phyloP scores from a whole-genome alignment of 352 stramenopile species.

The Phytophthora citrophthora region DNA sequence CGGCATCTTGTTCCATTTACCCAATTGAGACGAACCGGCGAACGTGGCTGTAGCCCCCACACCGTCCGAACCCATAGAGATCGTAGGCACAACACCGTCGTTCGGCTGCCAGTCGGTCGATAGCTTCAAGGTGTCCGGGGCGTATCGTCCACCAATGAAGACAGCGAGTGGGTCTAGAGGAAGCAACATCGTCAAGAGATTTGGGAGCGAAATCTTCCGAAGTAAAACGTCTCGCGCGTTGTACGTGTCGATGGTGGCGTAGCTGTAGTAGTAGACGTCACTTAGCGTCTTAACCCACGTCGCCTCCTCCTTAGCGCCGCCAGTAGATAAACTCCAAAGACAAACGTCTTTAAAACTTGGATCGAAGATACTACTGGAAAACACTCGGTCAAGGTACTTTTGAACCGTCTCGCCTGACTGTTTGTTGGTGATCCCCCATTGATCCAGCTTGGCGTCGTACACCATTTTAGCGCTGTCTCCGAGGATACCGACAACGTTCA shows the following conservation, averaged over 20 bases:
- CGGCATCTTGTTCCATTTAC: conserved; percentile 63
- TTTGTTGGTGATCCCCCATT: conserved; percentile 49
- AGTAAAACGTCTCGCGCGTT: conserved; percentile 36
- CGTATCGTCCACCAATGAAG: conserved; percentile 50
- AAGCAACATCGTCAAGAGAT: conserved; percentile 57
- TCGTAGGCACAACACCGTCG: conserved; percentile 53
- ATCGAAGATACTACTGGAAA: conserved; percentile 44
- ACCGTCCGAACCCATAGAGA: conserved; percentile 50
- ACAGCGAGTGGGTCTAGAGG: conserved; percentile 36
- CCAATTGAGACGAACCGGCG: conserved; percentile 35
- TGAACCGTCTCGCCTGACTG: conserved; percentile 31
- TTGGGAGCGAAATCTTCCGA: conserved; percentile 48
- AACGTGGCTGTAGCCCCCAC: conserved; percentile 33
- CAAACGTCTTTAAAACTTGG: conserved; percentile 50
- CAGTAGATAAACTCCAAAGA: conserved; percentile 54
- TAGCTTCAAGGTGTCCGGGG: conserved; percentile 34
- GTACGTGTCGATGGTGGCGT: conserved; percentile 52
- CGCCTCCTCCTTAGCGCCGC: conserved; percentile 54
- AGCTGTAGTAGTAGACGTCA: conserved; percentile 70
- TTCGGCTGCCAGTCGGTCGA: conserved; percentile 52
- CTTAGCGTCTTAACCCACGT: conserved; percentile 59
- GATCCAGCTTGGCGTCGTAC: conserved; percentile 61
- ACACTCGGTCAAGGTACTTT: conserved; percentile 50
- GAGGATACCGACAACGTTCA: conserved; percentile 37
- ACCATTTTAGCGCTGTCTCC: conserved; percentile 33